phyloP scores from a whole-genome alignment of 164 flowering plant species.

The Nymphaea colorata region DNA sequence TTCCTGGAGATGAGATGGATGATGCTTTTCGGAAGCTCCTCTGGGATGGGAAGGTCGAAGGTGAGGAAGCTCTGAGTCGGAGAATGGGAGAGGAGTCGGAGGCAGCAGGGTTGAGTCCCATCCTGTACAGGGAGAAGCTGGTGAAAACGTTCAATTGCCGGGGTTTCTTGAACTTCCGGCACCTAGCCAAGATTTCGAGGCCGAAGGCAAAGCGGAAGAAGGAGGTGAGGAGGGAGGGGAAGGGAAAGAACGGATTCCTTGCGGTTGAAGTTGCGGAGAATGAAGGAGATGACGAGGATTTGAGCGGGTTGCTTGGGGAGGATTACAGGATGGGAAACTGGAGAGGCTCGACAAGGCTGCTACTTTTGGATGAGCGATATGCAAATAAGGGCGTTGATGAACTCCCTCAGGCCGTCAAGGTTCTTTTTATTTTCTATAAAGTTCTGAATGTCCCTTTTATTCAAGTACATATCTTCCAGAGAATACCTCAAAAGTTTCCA shows the following conservation, averaged over 20 bases:
- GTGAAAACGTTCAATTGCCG: conserved; percentile 46
- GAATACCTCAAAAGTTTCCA: too few species aligned
- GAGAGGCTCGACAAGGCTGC: conserved; percentile 79
- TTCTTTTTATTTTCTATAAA: conserved; percentile 13
- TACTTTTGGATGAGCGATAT: conserved; percentile 79
- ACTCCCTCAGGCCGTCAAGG: conserved; percentile 87
- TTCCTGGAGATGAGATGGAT: conserved; percentile 78
- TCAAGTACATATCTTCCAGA: too few species aligned
- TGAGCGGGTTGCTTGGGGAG: conserved; percentile 60
- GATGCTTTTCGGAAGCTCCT: conserved; percentile 20
- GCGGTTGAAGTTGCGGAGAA: conserved; percentile 55
- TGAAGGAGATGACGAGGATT: conserved; percentile 32
- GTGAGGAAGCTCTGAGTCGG: conserved; percentile 25
- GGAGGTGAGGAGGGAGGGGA: conserved; percentile 12
- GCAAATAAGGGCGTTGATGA: conserved; percentile 30
- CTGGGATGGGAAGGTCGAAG: conserved; percentile 11
- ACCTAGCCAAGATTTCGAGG: conserved; percentile 73
- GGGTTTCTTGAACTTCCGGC: conserved; percentile 62
- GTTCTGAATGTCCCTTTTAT: conserved; percentile 1
- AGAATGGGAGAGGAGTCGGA: conserved; percentile 48
- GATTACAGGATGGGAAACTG: conserved; percentile 47
- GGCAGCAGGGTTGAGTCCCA: conserved; percentile 54
- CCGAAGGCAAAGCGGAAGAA: conserved; percentile 43
- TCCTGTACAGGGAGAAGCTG: conserved; percentile 71
- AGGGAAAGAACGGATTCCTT: conserved; percentile 32